Conservation (phyloP, 2,329 filamentous ascomycete species). For the Penicillium sp. region DNA sequence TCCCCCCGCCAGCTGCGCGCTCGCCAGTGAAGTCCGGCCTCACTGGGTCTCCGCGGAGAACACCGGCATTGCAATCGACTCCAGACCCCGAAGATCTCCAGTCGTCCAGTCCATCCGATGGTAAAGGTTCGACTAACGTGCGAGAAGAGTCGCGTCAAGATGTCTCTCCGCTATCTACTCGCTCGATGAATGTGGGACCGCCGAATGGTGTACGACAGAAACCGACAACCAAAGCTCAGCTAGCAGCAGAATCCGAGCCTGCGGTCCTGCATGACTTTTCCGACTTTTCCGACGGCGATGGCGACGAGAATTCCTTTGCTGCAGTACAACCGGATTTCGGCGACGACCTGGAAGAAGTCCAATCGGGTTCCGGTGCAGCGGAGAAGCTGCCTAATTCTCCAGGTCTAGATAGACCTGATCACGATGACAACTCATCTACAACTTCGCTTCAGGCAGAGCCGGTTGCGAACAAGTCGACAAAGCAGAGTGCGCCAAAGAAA, state of each 20-base stretch:
- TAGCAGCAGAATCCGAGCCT: slow-evolving; percentile 24
- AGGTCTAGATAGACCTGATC: slow-evolving; percentile 16
- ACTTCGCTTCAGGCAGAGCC: slow-evolving; percentile 14
- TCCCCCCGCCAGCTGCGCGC: slow-evolving; percentile 42
- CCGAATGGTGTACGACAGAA: slow-evolving; percentile 24
- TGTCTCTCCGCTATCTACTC: slow-evolving; percentile 36
- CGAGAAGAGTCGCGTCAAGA: slow-evolving; percentile 27
- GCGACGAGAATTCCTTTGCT: slow-evolving; percentile 31
- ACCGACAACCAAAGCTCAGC: slow-evolving; percentile 17
- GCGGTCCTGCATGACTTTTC: slow-evolving; percentile 31
- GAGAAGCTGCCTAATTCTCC: slow-evolving; percentile 11
- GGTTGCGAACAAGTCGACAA: slow-evolving; percentile 19
- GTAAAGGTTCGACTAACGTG: slow-evolving; percentile 25
- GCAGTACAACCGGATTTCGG: slow-evolving; percentile 27
- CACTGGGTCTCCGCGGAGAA: slow-evolving; percentile 43
- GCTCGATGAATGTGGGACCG: slow-evolving; percentile 34
- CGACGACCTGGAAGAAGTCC: slow-evolving; percentile 25
- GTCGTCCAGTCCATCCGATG: slow-evolving; percentile 42
- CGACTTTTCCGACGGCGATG: slow-evolving; percentile 39
- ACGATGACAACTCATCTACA: slow-evolving; percentile 19
- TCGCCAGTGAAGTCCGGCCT: slow-evolving; percentile 47
- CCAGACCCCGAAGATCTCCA: slow-evolving; percentile 35
- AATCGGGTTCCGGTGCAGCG: slow-evolving; percentile 16
- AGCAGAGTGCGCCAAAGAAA: slow-evolving; percentile 17
- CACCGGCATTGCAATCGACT: slow-evolving; percentile 43